Evolutionary conservation across 139 green algal species (phyloP), one percentile per base, ranked within the genome.

Genomic region (Coccomyxa sp.): DNA sequence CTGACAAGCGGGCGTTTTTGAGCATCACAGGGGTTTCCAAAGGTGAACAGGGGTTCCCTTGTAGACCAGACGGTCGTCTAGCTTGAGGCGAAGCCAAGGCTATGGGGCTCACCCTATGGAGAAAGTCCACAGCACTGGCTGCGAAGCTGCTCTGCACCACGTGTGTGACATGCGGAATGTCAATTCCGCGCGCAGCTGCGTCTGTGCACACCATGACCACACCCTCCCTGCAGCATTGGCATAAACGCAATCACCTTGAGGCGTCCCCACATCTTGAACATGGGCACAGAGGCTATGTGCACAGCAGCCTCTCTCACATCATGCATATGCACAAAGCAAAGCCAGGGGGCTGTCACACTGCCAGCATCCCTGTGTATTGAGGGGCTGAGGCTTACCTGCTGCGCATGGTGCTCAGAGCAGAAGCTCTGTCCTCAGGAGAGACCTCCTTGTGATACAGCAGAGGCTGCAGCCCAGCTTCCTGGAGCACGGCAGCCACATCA

Each of bases 131-230:
- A 4, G 95, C 93, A 37, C 87, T 94, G 14, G 86, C 36, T 8
- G 96, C 96, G 88, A 98, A 99, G 77, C 98, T 92, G 8, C 93
- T 93, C 75, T 89, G 90, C 22, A 97, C 79, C 9, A 97, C 91
- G 76, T 97, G 93, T 6, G 85, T 90, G 35, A 97, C 86, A 35
- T 84, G 76, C 10, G 86, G 89, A 29, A 99, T 89, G 82, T 99
- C 95, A 3, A 99, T 82, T 4, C 95, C 95, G 0, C 95, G 82
- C 2, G 95, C 90, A 31, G 95, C 94, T 9, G 94, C 90, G 78
- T 99, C 95, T 2, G 95, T 99, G 83, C 92, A 95, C 55, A 99
- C 95, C 87, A 99, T 84, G 14, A 98, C 87, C 12, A 76, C 79
- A 18, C 84, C 89, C 27, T 79, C 64, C 55, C 76, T 76, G 71